These are phyloP conservation scores for Eucalyptus pauciflora DNA, from an alignment of 345 rosid genomes.

Conservation along the genomic window DNA sequence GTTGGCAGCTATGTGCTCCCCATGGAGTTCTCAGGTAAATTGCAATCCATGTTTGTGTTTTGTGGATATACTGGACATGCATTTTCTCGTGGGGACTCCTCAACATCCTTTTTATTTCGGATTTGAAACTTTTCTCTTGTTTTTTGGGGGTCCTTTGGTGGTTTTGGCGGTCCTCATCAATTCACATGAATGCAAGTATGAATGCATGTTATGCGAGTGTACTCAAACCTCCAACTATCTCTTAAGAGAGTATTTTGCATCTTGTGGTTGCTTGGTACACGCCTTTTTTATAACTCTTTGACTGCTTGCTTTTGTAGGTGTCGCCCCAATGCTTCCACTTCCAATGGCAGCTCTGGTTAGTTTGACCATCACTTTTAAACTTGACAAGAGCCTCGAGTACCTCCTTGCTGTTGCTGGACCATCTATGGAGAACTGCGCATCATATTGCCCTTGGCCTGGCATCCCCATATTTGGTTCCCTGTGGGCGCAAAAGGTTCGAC, in stretches of 20 bases:
- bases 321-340: conserved; percentile 36
- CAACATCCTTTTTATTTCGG: neutral
- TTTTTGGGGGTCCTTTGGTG: neutral
- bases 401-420: conserved; percentile 56
- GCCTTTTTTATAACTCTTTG: neutral
- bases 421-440: conserved; percentile 46
- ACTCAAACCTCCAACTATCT: neutral
- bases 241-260: neutral
- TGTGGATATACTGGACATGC: neutral
- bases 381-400: conserved; percentile 29
- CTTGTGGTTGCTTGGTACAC: neutral
- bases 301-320: conserved; percentile 13
- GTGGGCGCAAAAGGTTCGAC: conserved; percentile 59
- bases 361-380: conserved; percentile 64
- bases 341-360: conserved; percentile 69
- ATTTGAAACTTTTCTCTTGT: neutral
- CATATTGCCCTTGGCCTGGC: conserved; percentile 42
- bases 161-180: neutral
- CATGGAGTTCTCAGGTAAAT: neutral
- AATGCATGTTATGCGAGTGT: neutral
- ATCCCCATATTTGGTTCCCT: conserved; percentile 43
- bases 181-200: neutral
- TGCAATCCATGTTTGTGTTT: neutral
- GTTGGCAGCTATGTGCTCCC: neutral
- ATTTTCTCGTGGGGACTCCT: neutral